These are phyloP conservation scores for Huntiella decipiens DNA, from an alignment of 2,329 filamentous ascomycete genomes.

Conservation along the genomic window DNA sequence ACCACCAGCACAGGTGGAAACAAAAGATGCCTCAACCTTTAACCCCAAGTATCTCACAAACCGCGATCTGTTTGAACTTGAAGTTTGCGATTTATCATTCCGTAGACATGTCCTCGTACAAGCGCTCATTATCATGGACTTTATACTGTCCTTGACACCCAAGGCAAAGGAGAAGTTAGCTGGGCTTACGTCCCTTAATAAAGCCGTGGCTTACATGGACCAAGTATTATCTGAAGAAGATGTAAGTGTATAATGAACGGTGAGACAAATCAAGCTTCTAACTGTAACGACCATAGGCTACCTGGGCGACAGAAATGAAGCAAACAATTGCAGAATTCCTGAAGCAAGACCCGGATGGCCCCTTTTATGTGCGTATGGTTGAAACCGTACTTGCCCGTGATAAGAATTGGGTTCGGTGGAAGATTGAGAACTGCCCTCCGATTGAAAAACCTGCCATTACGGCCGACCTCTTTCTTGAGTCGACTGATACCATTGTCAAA, in stretches of 20 bases:
- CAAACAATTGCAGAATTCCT: constrained; percentile 65
- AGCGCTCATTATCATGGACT: constrained; percentile 84
- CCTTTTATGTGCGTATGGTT: constrained; percentile 90
- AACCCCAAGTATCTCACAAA: constrained; percentile 99
- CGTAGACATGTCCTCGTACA: constrained; percentile 88
- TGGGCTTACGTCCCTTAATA: constrained; percentile 50
- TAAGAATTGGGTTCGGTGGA: constrained; percentile 99
- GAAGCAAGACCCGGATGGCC: constrained; percentile 60
- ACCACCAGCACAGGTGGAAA: not conserved
- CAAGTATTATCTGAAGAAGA: constrained; percentile 68
- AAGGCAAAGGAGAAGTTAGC: constrained; percentile 64
- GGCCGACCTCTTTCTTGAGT: constrained; percentile 47
- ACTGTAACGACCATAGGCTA: constrained; percentile 26
- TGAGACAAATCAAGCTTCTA: no score
- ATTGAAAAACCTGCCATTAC: constrained; percentile 62
- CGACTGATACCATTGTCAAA: constrained; percentile 45
- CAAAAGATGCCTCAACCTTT: constrained; percentile 28
- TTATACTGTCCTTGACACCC: constrained; percentile 74
- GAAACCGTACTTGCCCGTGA: constrained; percentile 89
- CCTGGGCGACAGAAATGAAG: constrained; percentile 71
- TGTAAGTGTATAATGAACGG: constrained; percentile 29
- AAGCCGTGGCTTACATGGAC: constrained; percentile 64
- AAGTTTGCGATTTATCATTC: constrained; percentile 90
- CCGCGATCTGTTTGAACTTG: constrained; percentile 82
- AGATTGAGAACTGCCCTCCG: constrained; percentile 76